Evolutionary conservation across 169 alveolate species (phyloP), one percentile per base, ranked within the genome.

Genomic region (Plasmodium coatneyi): DNA sequence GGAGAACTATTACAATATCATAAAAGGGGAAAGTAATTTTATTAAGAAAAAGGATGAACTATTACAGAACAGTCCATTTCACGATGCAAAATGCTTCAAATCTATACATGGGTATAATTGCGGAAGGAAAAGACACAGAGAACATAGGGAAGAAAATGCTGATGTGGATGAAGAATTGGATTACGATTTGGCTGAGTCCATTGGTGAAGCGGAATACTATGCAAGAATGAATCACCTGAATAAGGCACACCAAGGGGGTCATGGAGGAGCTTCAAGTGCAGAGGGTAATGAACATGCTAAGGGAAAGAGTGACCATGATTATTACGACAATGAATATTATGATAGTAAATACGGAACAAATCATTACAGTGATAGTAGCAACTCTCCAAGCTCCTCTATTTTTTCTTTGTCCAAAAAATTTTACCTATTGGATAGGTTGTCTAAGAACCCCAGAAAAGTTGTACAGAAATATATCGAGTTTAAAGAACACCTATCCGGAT

Each of bases 21-120:
- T 84, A 30, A 84, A 84, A 49, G 84, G 25, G 34, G 92, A 84
- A 49, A 72, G 71, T 49, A 52, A 84, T 52, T 84, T 19, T 66
- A 25, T 84, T 12, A 84, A 74, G 78, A 84, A 84, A 84, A 84
- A 84, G 39, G 71, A 72, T 46, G 92, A 84, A 16, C 5, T 84
- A 25, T 84, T 84, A 22, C 84, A 84, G 43, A 84, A 74, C 1
- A 84, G 92, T 39, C 92, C 92, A 1, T 84, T 84, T 66, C n/a
- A 52, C 25, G 49, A 6, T 52, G 80, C 34, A 49, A 84, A 82
- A 74, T 84, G 92, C 41, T 66, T 84, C 39, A 84, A 84, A 84
- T 39, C 80, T 6, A 6, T 84, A 43, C 46, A 54, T 72, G 92
- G 84, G 16, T 52, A 74, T 49, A 72, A 72, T 34, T 66, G 76